phyloP scores from a whole-genome alignment of 1,284 basidiomycete genomes.

The Rhodotorula sp. region DNA sequence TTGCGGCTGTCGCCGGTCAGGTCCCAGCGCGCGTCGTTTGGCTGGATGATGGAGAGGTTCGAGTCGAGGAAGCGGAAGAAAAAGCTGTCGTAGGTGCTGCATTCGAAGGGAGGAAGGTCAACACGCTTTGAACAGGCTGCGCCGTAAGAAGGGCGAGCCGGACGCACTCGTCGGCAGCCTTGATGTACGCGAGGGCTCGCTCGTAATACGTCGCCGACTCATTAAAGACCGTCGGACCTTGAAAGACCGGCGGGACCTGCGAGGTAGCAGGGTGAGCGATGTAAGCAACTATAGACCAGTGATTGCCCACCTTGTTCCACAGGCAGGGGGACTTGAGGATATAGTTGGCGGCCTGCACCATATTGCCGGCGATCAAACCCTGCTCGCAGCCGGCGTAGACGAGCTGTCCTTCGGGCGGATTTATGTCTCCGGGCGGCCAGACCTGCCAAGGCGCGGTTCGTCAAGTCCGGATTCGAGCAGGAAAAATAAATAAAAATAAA shows the following conservation, averaged over 20 bases:
- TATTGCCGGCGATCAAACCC: slow-evolving; percentile 23
- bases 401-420: slow-evolving; percentile 12
- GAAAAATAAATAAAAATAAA: too few relatives aligned
- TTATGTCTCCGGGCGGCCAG: slow-evolving; percentile 16
- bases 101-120: neutral
- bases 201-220: slow-evolving; percentile 20
- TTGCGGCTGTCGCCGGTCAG: slow-evolving; percentile 16
- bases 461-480: too few relatives aligned
- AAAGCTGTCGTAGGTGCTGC: slow-evolving; percentile 28
- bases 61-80: slow-evolving; percentile 30
- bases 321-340: slow-evolving; percentile 34
- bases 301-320: slow-evolving; percentile 17
- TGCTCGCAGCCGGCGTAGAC: slow-evolving; percentile 32
- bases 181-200: slow-evolving; percentile 22
- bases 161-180: slow-evolving; percentile 22
- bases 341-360: slow-evolving; percentile 23
- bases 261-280: neutral
- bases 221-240: slow-evolving; percentile 25
- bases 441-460: too few relatives aligned
- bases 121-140: too few relatives aligned
- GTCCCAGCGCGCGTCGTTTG: slow-evolving; percentile 22
- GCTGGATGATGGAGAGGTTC: slow-evolving; percentile 25
- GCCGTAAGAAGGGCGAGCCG: neutral
- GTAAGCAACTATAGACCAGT: neutral
- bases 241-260: slow-evolving; percentile 12